Conservation (phyloP, 768 basidiomycete genomes). For the Amyloporia xantha region DNA sequence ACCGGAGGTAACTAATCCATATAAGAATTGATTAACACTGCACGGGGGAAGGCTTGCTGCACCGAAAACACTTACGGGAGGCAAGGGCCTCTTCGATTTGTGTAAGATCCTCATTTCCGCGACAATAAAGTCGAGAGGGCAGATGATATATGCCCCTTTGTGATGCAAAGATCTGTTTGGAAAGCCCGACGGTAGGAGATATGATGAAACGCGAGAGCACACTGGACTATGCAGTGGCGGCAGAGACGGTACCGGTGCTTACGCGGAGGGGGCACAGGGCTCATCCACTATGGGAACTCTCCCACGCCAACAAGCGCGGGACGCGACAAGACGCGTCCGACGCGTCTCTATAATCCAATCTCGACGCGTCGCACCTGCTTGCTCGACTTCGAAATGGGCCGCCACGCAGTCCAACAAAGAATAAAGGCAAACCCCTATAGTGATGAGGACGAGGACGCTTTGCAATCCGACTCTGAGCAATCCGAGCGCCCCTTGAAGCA, state of each 20-base stretch:
- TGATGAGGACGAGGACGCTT: slow-evolving; percentile 13
- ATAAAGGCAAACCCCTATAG: slow-evolving; percentile 10
- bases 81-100: slow-evolving; percentile 74
- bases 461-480: background rate
- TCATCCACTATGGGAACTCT: slow-evolving; percentile 11
- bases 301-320: slow-evolving; percentile 14
- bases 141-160: background rate
- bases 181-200: slow-evolving; percentile 2
- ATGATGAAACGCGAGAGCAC: slow-evolving; percentile 6
- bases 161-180: background rate
- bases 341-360: slow-evolving; percentile 5
- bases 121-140: slow-evolving; percentile 9
- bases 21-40: slow-evolving; percentile 16
- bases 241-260: slow-evolving; percentile 7
- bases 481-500: slow-evolving; percentile 1
- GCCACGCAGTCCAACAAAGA: slow-evolving; percentile 10
- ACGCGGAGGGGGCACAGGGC: slow-evolving; percentile 14
- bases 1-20: slow-evolving; percentile 66
- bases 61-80: slow-evolving; percentile 76
- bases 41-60: slow-evolving; percentile 5
- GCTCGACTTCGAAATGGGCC: background rate
- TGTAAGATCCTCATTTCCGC: slow-evolving; percentile 76
- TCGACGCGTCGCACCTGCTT: background rate
- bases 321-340: too few relatives aligned
- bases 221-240: slow-evolving; percentile 2